Evolutionary conservation across 164 flowering plant genomes (phyloP).

Genomic region (Umbilicus rupestris): DNA sequence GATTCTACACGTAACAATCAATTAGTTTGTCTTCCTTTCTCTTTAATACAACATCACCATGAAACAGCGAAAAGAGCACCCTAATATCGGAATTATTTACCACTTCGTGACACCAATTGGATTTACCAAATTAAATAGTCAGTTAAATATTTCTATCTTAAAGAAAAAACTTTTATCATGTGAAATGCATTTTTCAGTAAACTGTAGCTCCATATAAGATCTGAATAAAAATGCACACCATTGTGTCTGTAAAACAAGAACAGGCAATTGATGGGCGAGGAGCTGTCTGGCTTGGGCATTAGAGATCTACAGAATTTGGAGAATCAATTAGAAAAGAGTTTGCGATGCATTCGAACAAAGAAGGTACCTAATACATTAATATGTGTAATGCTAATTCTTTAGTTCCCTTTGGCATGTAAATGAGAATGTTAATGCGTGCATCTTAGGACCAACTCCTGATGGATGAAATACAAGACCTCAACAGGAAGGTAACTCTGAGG

Average conservation of each 20-base stretch:
- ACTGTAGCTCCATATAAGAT: neutral
- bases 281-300: constrained; percentile 31
- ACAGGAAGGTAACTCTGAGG: constrained; percentile 24
- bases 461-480: constrained; percentile 35
- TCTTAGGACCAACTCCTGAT: constrained; percentile 30
- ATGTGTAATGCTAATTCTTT: neutral
- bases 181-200: neutral
- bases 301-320: constrained; percentile 34
- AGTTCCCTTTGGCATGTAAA: neutral
- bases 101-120: neutral
- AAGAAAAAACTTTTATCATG: neutral
- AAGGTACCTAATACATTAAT: constrained; percentile 24
- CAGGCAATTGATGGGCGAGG: constrained; percentile 43
- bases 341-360: constrained; percentile 26
- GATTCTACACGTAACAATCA: no score
- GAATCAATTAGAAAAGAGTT: constrained; percentile 36
- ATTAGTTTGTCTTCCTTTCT: no score
- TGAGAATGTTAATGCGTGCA: neutral
- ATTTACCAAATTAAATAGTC: no score
- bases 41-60: no score
- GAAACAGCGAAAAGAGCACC: no score
- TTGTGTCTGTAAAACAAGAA: neutral
- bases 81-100: no score
- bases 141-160: neutral
- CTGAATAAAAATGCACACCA: neutral